Base-by-base conservation (phyloP, 1,139 yeast species). In the Magnusiomyces tetraspermus region DNA sequence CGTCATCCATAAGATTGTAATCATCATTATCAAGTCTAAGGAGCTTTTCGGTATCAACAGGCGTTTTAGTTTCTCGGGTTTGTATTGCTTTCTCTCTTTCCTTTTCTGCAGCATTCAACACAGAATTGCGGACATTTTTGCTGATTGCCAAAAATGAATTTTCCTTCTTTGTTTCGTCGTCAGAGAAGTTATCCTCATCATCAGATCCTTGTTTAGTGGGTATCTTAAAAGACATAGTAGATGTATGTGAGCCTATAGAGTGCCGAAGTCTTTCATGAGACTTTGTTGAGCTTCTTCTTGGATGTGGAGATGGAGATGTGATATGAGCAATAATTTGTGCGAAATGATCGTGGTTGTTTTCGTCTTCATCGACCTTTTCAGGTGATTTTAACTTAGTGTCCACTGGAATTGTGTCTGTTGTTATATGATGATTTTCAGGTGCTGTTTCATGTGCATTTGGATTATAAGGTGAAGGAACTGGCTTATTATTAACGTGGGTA, bases 1-100 rank as follows among this genome's bases (percentile, higher is more conserved):
- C 54, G 40, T 55, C 57, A 36, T 49, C 55, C n/a, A n/a, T n/a
- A n/a, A n/a, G n/a, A n/a, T n/a, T n/a, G n/a, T n/a, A n/a, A n/a
- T n/a, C n/a, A n/a, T n/a, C n/a, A n/a, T n/a, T n/a, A 30, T 59
- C 63, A 48, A 62, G 64, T 2, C 60, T 17, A 10, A 10, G 17
- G 8, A 15, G 41, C 17, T n/a, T 17, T 37, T 37, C 21, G 21
- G 8, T 6, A 6, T 37, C 21, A 13, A 15, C 17, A 6, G n/a
- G 41, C 17, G 8, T 17, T n/a, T 37, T 13, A 8, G 6, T 17
- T 10, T 8, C 6, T 17, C n/a, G 17, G 6, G n/a, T 6, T 17
- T 37, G 17, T 37, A 15, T 6, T 17, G n/a, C 41, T 37, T n/a
- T 10, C 41, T 37, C 41, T 37, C 21, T 10, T 17, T n/a, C 41